phyloP scores from a whole-genome alignment of 2,329 filamentous ascomycete genomes.

The Dactylellina drechsleri region DNA sequence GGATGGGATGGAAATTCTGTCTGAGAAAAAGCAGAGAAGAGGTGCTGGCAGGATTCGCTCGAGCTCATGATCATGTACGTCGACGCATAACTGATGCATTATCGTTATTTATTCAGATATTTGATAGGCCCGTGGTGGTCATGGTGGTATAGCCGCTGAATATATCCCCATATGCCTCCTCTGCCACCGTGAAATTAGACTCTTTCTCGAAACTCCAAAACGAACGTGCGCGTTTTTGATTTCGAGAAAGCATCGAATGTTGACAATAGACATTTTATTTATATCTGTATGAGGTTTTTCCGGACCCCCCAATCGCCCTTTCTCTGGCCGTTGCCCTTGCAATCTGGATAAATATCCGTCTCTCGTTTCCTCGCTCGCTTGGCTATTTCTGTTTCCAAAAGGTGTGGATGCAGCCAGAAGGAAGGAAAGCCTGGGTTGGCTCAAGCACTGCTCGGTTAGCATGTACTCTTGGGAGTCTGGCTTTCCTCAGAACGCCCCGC shows the following conservation, averaged over 20 bases:
- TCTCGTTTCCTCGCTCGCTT: constrained; percentile 54
- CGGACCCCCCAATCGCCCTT: constrained; percentile 11
- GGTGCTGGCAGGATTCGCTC: neutral
- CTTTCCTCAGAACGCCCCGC: constrained; percentile 37
- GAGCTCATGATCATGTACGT: constrained; percentile 1
- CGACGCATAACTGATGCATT: too few species aligned
- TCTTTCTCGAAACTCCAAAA: too few species aligned
- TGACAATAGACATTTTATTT: too few species aligned
- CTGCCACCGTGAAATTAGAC: too few species aligned
- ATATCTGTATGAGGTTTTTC: constrained; percentile 34
- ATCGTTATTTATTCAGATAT: too few species aligned
- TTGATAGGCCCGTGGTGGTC: too few species aligned
- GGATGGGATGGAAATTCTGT: constrained; percentile 3
- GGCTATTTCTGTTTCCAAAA: constrained; percentile 35
- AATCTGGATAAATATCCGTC: constrained; percentile 55
- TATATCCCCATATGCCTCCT: too few species aligned
- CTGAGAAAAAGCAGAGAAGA: neutral
- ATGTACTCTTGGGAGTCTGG: constrained; percentile 26
- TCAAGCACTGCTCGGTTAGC: constrained; percentile 33
- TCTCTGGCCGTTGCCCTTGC: constrained; percentile 19
- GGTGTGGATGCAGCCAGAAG: constrained; percentile 28
- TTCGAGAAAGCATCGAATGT: too few species aligned
- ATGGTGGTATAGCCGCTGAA: too few species aligned
- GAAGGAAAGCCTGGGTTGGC: neutral
- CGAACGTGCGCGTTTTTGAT: too few species aligned